Conservation (phyloP, 2,329 filamentous ascomycete species). For the Pseudogymnoascus sp. region DNA sequence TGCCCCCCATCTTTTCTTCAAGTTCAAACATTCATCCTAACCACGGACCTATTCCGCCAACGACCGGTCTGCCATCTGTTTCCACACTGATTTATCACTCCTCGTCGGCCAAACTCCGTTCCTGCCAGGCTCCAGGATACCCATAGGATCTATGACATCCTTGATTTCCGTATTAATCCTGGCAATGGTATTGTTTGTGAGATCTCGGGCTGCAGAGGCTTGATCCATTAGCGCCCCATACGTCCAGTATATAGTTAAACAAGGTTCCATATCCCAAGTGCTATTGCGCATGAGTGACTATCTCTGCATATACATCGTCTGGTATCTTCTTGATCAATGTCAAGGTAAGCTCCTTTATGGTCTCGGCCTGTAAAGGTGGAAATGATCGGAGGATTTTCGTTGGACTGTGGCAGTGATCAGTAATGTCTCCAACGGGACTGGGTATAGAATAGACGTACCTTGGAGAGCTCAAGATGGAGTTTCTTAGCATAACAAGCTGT, state of each 20-base stretch:
- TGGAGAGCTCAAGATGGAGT: conserved; percentile 72
- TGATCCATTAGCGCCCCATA: conserved; percentile 41
- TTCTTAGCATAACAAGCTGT: conserved; percentile 81
- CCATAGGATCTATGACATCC: conserved; percentile 41
- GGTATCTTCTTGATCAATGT: conserved; percentile 85
- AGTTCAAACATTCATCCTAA: not conserved
- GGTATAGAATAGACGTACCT: conserved; percentile 51
- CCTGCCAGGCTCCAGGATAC: conserved; percentile 40
- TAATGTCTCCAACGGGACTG: conserved; percentile 16
- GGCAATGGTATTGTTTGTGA: conserved; percentile 35
- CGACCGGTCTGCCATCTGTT: not conserved
- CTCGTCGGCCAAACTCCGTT: conserved; percentile 36
- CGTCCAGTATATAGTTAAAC: conserved; percentile 32
- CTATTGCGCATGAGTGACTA: conserved; percentile 76
- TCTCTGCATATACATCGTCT: conserved; percentile 80
- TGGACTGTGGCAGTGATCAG: conserved; percentile 51
- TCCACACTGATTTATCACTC: not conserved
- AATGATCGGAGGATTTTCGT: conserved; percentile 88
- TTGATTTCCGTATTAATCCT: conserved; percentile 40
- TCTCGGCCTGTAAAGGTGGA: conserved; percentile 72
- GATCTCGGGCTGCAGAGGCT: conserved; percentile 38
- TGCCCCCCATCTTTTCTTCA: not conserved
- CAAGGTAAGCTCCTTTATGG: conserved; percentile 78
- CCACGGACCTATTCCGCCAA: not conserved
- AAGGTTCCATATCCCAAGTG: not conserved